Percentiles rank a stretch among this genome's conserved stretches.
Conservation (phyloP, 805 yeast genomes). For the Hanseniaspora clermontiae region DNA sequence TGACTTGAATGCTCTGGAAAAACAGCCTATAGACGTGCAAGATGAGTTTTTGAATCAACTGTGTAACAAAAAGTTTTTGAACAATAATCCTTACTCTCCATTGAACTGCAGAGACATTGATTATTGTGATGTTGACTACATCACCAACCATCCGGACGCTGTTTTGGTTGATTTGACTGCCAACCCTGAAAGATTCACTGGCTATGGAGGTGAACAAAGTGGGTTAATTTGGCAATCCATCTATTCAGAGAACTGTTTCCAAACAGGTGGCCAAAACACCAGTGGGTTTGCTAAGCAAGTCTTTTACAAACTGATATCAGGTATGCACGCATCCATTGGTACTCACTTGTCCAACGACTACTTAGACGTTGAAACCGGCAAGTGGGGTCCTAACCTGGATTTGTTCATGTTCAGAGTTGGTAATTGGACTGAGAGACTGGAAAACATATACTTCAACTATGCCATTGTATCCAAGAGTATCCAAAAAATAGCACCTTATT, state of each 20-base stretch:
- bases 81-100: slow-evolving; percentile 4
- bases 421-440: slow-evolving; percentile 70
- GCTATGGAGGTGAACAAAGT: slow-evolving; percentile 87
- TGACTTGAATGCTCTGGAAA: slow-evolving; percentile 19
- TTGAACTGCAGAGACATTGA: slow-evolving; percentile 35
- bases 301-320: slow-evolving; percentile 75
- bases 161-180: slow-evolving; percentile 76
- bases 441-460: slow-evolving; percentile 84
- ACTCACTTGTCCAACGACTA: slow-evolving; percentile 83
- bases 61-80: slow-evolving; percentile 21
- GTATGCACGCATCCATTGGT: slow-evolving; percentile 91
- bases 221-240: slow-evolving; percentile 87
- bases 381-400: slow-evolving; percentile 72
- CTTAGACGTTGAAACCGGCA: slow-evolving; percentile 54
- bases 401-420: slow-evolving; percentile 87
- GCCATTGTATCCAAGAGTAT: slow-evolving; percentile 76
- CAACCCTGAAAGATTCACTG: slow-evolving; percentile 93
- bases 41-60: slow-evolving; percentile 30
- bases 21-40: slow-evolving; percentile 25
- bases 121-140: slow-evolving; percentile 55
- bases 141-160: slow-evolving; percentile 44
- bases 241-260: slow-evolving; percentile 80
- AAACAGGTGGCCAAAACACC: slow-evolving; percentile 20
- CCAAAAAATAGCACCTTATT: slow-evolving; percentile 47
- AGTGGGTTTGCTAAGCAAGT: slow-evolving; percentile 60